A percentile compares a stretch with the other conserved stretches of the same genome.
Conservation (phyloP, 352 stramenopile genomes). For the Pythium dissimile region DNA sequence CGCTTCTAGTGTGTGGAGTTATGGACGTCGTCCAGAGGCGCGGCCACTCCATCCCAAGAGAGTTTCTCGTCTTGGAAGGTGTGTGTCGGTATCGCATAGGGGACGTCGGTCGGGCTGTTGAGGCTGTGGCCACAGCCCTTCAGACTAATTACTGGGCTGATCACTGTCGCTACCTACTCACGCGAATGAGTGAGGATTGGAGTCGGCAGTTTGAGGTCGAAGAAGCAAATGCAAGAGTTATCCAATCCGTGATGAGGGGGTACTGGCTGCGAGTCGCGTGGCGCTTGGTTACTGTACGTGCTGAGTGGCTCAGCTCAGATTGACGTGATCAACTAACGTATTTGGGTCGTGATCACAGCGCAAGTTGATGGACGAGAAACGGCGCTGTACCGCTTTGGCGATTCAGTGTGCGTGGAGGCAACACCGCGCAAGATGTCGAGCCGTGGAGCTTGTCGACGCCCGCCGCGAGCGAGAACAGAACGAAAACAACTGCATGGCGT, state of each 20-base stretch:
- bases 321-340: background rate
- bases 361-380: conserved; percentile 28
- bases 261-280: conserved; percentile 21
- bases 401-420: conserved; percentile 54
- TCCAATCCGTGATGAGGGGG: conserved; percentile 30
- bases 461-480: conserved; percentile 30
- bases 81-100: conserved; percentile 35
- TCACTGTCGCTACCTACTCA: conserved; percentile 48
- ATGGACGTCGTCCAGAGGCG: conserved; percentile 29
- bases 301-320: too few relatives aligned
- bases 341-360: background rate
- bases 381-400: conserved; percentile 22
- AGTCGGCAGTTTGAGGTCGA: conserved; percentile 37
- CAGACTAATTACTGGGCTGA: conserved; percentile 38
- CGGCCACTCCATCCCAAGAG: conserved; percentile 2
- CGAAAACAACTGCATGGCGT: conserved; percentile 36
- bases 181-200: conserved; percentile 38
- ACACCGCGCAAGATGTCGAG: conserved; percentile 21
- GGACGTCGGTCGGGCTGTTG: conserved; percentile 27
- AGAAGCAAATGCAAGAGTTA: conserved; percentile 25
- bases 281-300: conserved; percentile 16
- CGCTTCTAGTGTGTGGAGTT: conserved; percentile 34
- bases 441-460: conserved; percentile 22
- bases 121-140: conserved; percentile 31
- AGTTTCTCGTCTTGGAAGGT: conserved; percentile 46